These are phyloP conservation scores for Dactylellina sp. DNA, from an alignment of 2,329 filamentous ascomycete species.

Conservation along the genomic window DNA sequence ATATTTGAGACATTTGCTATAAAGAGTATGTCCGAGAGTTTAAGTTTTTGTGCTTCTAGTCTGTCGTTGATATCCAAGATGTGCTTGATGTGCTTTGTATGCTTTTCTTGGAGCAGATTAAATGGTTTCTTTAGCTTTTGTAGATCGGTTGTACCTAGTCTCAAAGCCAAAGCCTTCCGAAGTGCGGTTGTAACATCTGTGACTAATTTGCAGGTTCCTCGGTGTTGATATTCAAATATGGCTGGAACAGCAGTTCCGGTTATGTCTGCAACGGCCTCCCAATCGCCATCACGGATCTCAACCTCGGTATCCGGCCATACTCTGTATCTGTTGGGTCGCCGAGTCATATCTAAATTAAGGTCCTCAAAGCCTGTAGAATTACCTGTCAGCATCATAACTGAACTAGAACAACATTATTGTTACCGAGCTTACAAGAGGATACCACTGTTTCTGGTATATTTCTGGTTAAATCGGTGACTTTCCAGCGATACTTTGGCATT, in stretches of 20 bases:
- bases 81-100: slow-evolving; percentile 17
- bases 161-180: not conserved
- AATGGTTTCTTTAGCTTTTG: not conserved
- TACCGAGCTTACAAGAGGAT: slow-evolving; percentile 28
- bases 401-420: too few species aligned
- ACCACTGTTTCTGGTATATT: slow-evolving; percentile 54
- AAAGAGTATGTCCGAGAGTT: slow-evolving; percentile 56
- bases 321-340: slow-evolving; percentile 21
- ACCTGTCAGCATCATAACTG: too few species aligned
- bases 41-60: slow-evolving; percentile 29
- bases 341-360: slow-evolving; percentile 35
- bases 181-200: slow-evolving; percentile 16
- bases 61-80: slow-evolving; percentile 34
- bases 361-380: slow-evolving; percentile 37
- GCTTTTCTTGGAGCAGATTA: slow-evolving; percentile 5
- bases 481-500: slow-evolving; percentile 35
- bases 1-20: slow-evolving; percentile 54
- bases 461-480: slow-evolving; percentile 45
- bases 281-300: slow-evolving; percentile 14
- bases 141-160: not conserved
- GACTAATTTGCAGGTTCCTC: slow-evolving; percentile 37
- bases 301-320: slow-evolving; percentile 34
- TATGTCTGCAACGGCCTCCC: slow-evolving; percentile 52
- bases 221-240: slow-evolving; percentile 48
- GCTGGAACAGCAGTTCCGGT: slow-evolving; percentile 55